These are phyloP conservation scores for Cystobasidium ongulense DNA, from an alignment of 768 basidiomycete species.

Conservation along the genomic window DNA sequence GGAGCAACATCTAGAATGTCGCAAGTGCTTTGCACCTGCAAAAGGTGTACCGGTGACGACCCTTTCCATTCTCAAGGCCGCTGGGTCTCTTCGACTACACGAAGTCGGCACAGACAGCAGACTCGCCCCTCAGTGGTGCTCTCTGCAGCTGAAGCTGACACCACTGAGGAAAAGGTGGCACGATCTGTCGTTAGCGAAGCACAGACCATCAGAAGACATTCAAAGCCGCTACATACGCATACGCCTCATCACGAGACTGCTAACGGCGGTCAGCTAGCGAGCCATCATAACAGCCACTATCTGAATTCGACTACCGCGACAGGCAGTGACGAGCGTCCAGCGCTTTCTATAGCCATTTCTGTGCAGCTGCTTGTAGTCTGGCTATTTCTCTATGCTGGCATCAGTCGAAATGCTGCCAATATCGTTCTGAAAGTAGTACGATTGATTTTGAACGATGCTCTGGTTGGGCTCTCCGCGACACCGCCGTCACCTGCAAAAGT, in stretches of 20 bases:
- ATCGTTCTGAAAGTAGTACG: slow-evolving; percentile 4
- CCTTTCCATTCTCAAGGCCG: background rate
- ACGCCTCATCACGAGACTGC: background rate
- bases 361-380: slow-evolving; percentile 7
- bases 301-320: background rate
- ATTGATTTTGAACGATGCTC: background rate
- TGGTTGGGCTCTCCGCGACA: background rate
- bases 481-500: slow-evolving; percentile 7
- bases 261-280: slow-evolving; percentile 2
- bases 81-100: background rate
- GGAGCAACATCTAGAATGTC: background rate
- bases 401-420: background rate
- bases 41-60: background rate
- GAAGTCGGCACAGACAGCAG: slow-evolving; percentile 7
- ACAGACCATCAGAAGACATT: background rate
- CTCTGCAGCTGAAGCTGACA: background rate
- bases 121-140: background rate
- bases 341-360: background rate
- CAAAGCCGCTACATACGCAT: background rate
- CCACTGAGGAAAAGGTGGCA: background rate
- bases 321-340: background rate
- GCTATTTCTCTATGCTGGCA: slow-evolving; percentile 6
- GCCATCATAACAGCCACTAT: background rate
- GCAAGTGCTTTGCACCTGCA: background rate
- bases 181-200: background rate